phyloP scores from a whole-genome alignment of 768 basidiomycete genomes.

The Dendrothele bispora region DNA sequence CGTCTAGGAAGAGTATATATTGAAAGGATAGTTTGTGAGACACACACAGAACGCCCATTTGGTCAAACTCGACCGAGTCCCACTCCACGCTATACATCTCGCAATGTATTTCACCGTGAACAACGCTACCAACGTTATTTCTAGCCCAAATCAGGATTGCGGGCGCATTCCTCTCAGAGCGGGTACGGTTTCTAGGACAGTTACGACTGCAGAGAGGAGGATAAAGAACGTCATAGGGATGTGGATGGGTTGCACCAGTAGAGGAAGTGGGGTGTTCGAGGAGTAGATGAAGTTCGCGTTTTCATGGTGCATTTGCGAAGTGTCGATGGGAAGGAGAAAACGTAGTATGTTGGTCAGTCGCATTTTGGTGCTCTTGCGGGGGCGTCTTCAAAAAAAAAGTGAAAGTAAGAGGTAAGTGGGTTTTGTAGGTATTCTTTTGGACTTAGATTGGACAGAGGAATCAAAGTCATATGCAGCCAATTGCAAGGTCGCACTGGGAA shows the following conservation, averaged over 20 bases:
- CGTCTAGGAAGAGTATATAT: neutral
- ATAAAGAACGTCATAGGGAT: conserved; percentile 71
- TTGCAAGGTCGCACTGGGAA: no score
- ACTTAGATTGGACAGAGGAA: no score
- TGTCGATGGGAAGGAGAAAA: no score
- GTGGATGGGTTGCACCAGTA: conserved; percentile 72
- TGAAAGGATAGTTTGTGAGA: no score
- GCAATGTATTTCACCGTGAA: conserved; percentile 87
- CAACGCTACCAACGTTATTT: conserved; percentile 79
- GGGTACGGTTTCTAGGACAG: conserved; percentile 79
- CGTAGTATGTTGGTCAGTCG: no score
- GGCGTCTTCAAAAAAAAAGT: no score
- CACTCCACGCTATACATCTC: conserved; percentile 75
- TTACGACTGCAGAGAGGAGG: conserved; percentile 71
- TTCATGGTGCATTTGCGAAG: conserved; percentile 62
- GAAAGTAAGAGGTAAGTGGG: no score
- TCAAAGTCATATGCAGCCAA: no score
- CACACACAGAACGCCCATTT: conserved; percentile 72
- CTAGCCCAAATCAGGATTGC: conserved; percentile 82
- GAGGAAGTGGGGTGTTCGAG: conserved; percentile 83
- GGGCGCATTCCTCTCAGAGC: conserved; percentile 69
- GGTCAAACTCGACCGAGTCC: conserved; percentile 55
- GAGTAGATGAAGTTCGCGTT: conserved; percentile 63
- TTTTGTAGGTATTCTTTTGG: no score
- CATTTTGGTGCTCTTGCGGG: no score